phyloP scores from a whole-genome alignment of 176 grass and related monocot species.

The Calamus simplicifolius region DNA sequence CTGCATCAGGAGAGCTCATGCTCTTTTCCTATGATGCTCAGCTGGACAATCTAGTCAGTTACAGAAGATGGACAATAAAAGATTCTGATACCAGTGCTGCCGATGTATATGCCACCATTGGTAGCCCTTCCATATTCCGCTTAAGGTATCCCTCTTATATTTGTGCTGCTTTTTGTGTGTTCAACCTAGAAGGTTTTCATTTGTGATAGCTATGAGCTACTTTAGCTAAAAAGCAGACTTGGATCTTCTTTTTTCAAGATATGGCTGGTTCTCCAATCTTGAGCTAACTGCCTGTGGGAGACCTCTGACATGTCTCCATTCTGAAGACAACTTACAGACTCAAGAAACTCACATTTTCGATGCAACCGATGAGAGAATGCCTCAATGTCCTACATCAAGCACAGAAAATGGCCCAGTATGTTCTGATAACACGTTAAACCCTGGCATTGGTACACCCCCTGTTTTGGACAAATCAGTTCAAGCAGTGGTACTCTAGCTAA shows the following conservation, averaged over 20 bases:
- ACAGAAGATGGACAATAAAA: constrained; percentile 62
- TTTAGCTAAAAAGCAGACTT: constrained; percentile 9
- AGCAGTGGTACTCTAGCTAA: constrained; percentile 24
- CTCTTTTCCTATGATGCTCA: constrained; percentile 64
- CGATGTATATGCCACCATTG: constrained; percentile 70
- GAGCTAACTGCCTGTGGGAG: constrained; percentile 13
- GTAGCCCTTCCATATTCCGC: constrained; percentile 60
- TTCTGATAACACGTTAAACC: constrained; percentile 28
- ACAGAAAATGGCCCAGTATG: constrained; percentile 22
- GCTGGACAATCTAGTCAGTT: constrained; percentile 26
- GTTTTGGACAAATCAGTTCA: constrained; percentile 13
- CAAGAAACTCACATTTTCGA: background rate
- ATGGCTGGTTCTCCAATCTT: constrained; percentile 68
- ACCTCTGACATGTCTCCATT: constrained; percentile 21
- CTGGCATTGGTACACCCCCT: constrained; percentile 23
- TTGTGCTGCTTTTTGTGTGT: constrained; percentile 2
- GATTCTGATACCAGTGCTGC: constrained; percentile 53
- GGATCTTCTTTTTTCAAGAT: constrained; percentile 39
- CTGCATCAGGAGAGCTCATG: constrained; percentile 52
- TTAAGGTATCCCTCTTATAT: constrained; percentile 48
- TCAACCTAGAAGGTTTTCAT: constrained; percentile 7
- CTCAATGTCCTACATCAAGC: constrained; percentile 19
- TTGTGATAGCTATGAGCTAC: background rate
- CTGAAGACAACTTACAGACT: constrained; percentile 17
- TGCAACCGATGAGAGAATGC: constrained; percentile 6